Evolutionary conservation across 768 basidiomycete species (phyloP).

Genomic region (Lactifluus echinatus): DNA sequence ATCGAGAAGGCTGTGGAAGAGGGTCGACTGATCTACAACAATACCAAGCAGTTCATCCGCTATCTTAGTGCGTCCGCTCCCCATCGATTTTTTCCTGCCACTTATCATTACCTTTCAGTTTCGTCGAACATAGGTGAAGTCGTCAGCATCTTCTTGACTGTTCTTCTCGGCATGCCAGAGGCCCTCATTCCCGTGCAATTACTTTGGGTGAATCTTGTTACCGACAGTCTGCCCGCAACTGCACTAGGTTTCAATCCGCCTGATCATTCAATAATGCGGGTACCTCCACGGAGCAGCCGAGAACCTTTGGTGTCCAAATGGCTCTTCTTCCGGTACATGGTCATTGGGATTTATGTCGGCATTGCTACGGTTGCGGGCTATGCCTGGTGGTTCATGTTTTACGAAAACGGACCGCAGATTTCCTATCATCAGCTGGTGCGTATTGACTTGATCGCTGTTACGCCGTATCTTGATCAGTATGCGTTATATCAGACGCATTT

Average conservation of each 20-base stretch:
- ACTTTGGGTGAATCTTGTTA: conserved; percentile 97
- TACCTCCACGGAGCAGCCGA: conserved; percentile 81
- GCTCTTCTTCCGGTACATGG: conserved; percentile 94
- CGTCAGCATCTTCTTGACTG: conserved; percentile 94
- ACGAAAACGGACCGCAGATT: conserved; percentile 85
- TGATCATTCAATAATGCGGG: conserved; percentile 94
- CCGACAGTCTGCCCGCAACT: conserved; percentile 92
- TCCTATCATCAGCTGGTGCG: conserved; percentile 86
- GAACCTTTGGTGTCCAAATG: conserved; percentile 89
- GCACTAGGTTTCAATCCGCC: conserved; percentile 97
- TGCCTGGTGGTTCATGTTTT: conserved; percentile 98
- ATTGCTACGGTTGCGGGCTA: conserved; percentile 95
- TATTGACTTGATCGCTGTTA: conserved; percentile 18
- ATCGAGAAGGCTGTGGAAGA: conserved; percentile 97
- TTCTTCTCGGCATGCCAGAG: conserved; percentile 98
- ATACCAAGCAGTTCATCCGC: conserved; percentile 99
- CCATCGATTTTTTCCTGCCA: not conserved
- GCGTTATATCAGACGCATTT: conserved; percentile 74
- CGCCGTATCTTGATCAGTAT: not conserved
- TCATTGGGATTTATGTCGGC: conserved; percentile 91
- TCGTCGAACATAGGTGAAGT: conserved; percentile 98
- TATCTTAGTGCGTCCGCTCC: conserved; percentile 69
- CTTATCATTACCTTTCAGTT: conserved; percentile 35
- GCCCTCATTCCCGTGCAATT: conserved; percentile 96
- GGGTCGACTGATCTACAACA: conserved; percentile 96